Base-by-base conservation (phyloP, 176 grass and related monocot species). In the Carex pumila region DNA sequence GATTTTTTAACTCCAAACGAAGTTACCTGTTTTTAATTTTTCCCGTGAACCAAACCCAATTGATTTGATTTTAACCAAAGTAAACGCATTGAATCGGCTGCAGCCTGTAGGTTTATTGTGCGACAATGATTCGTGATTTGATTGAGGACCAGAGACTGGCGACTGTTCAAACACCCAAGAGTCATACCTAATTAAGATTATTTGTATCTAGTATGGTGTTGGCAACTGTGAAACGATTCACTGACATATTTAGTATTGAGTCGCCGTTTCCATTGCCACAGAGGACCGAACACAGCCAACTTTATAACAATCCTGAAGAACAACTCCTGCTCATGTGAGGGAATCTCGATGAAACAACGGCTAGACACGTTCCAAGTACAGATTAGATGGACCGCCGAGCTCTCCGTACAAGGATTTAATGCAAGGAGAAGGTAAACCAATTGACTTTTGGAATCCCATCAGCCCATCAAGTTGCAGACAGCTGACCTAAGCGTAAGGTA, bases 61-160 rank as follows among this genome's bases (percentile, higher is more conserved):
- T 39, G 37, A 39, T 39, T 5, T 39, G 37, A 39, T 39, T 39
- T 39, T 39, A 39, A 39, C 37, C 37, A 39, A 39, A 39, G 37
- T 39, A 39, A 39, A 39, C 37, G 37, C 37, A 5, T 39, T 39
- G 5, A 39, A 39, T 39, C 37, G 37, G 37, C 37, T 39, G 37
- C 5, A 39, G 37, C 37, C 37, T 39, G 37, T 39, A 39, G 37
- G 37, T 39, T 39, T 39, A 39, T 39, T 39, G 37, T 39, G 37
- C 37, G 37, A 39, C 37, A 39, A 63, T 81, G 79, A 81, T 62
- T 63, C 37, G 8, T 81, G 79, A 81, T 81, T 81, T 81, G 79
- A 81, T 77, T 53, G 72, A 77, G 37, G 37, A 6, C 37, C 37
- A 39, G 37, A 17, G 19, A n/a, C 30, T 32, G 65, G 65, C 31